A percentile compares a stretch with the other conserved stretches of the same genome.
Conservation (phyloP, 768 basidiomycete species). For the Tubosaeta sp. region DNA sequence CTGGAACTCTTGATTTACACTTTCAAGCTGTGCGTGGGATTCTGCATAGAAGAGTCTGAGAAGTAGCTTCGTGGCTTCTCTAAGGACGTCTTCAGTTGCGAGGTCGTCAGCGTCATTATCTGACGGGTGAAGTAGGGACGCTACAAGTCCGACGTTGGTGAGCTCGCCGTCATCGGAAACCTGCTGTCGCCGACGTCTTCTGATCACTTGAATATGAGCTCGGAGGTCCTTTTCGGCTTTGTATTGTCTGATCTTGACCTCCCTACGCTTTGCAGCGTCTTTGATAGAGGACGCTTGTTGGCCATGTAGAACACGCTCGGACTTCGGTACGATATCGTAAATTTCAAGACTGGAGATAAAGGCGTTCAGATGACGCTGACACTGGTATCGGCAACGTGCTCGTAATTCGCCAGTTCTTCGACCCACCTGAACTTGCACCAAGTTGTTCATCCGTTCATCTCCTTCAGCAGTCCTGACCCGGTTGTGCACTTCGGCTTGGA, state of each 20-base stretch:
- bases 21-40: constrained; percentile 62
- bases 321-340: constrained; percentile 62
- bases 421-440: constrained; percentile 59
- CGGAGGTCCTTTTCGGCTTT: constrained; percentile 81
- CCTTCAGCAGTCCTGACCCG: constrained; percentile 53
- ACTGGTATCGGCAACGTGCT: constrained; percentile 2
- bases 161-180: constrained; percentile 30
- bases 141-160: constrained; percentile 60
- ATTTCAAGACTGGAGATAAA: constrained; percentile 53
- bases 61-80: constrained; percentile 65
- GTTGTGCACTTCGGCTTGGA: constrained; percentile 60
- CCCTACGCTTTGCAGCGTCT: constrained; percentile 71
- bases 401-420: constrained; percentile 2
- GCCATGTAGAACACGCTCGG: constrained; percentile 53
- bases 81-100: constrained; percentile 60
- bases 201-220: constrained; percentile 57
- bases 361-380: constrained; percentile 44
- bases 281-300: constrained; percentile 43
- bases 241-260: constrained; percentile 89
- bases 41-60: constrained; percentile 71
- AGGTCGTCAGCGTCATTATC: constrained; percentile 45
- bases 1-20: constrained; percentile 66
- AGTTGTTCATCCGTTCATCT: constrained; percentile 50
- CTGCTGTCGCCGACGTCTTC: constrained; percentile 47
- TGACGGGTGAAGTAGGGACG: constrained; percentile 50